A percentile compares a stretch with the other conserved stretches of the same genome.
These are phyloP conservation scores for Nepenthes alata DNA, from an alignment of 179 eudicot species.

Conservation along the genomic window DNA sequence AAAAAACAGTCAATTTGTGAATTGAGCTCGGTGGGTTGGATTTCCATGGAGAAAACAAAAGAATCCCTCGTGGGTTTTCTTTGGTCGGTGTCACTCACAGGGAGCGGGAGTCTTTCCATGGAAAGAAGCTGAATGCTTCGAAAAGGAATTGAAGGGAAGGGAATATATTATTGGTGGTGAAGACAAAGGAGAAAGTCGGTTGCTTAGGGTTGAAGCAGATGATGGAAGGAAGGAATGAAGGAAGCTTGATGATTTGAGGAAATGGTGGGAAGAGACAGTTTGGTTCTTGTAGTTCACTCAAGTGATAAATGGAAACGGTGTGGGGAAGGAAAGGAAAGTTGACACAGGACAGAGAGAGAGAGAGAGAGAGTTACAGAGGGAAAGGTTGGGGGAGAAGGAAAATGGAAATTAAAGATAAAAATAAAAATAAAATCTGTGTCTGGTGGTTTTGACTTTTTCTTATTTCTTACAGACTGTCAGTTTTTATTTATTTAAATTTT, in stretches of 20 bases:
- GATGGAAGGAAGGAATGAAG: neutral
- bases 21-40: constrained; percentile 6
- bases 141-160: neutral
- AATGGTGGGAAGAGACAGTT: neutral
- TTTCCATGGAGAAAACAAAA: constrained; percentile 1
- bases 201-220: constrained; percentile 2
- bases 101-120: too few species aligned
- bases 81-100: neutral
- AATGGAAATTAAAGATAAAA: neutral
- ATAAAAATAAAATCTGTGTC: constrained; percentile 5
- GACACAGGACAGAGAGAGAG: constrained; percentile 3
- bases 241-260: constrained; percentile 4
- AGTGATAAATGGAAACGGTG: constrained; percentile 8
- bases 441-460: too few species aligned
- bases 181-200: neutral
- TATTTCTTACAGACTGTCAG: too few species aligned
- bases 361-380: constrained; percentile 9
- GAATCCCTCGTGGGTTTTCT: constrained; percentile 4
- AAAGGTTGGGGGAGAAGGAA: constrained; percentile 11
- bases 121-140: neutral
- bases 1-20: constrained; percentile 23
- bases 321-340: constrained; percentile 15
- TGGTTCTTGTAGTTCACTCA: constrained; percentile 13
- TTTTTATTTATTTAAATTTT: too few species aligned
- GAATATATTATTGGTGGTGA: neutral